These are phyloP conservation scores for Evernia prunastri DNA, from an alignment of 495 filamentous ascomycete genomes.

Conservation along the genomic window DNA sequence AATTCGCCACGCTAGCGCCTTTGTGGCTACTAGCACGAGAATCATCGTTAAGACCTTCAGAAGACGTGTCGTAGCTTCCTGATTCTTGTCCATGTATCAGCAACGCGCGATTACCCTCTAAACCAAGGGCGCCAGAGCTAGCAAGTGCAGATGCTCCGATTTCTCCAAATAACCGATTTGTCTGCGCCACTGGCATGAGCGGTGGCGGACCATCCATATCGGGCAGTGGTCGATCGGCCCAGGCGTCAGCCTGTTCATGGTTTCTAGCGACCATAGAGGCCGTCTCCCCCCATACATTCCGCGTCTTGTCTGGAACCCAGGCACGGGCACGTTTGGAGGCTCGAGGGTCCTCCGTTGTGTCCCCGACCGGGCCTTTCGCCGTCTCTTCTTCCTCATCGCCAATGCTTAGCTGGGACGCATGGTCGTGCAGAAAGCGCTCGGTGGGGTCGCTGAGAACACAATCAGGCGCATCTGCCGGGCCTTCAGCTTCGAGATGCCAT, in stretches of 20 bases:
- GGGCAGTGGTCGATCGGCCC: not conserved
- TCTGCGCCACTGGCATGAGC: conserved; percentile 17
- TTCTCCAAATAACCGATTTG: conserved; percentile 70
- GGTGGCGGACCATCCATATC: not conserved
- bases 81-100: conserved; percentile 10
- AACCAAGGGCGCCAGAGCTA: conserved; percentile 51
- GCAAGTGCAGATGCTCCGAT: conserved; percentile 63
- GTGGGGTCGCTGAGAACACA: conserved; percentile 24
- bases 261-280: not conserved
- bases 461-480: conserved; percentile 38
- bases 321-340: conserved; percentile 12
- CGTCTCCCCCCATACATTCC: not conserved
- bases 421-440: conserved; percentile 43
- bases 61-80: conserved; percentile 37
- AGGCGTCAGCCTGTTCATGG: not conserved
- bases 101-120: conserved; percentile 28
- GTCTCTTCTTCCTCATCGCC: conserved; percentile 36
- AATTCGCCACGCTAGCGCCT: conserved; percentile 7
- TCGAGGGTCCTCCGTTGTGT: conserved; percentile 32
- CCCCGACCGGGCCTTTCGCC: conserved; percentile 38
- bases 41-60: conserved; percentile 26
- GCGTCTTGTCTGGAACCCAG: not conserved
- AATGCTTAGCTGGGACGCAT: conserved; percentile 55
- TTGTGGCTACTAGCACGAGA: not conserved
- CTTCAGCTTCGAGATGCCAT: conserved; percentile 52